Conservation (phyloP, 306 rosid species). For the Cicer chorassanicum region DNA sequence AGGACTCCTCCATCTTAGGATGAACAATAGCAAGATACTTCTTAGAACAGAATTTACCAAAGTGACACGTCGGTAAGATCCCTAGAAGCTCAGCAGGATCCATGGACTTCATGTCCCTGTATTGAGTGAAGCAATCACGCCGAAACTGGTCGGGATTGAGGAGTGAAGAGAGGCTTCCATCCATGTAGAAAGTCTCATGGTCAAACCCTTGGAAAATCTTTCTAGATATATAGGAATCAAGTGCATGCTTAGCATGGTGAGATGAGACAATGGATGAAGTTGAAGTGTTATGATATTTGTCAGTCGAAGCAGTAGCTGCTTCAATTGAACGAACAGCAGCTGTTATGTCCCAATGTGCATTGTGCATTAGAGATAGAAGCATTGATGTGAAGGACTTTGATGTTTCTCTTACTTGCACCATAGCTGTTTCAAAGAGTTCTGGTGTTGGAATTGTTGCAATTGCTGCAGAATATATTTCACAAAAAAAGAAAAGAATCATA, state of each 20-base stretch:
- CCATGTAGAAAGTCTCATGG: constrained; percentile 96
- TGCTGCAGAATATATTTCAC: constrained; percentile 50
- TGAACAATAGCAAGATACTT: constrained; percentile 89
- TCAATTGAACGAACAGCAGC: constrained; percentile 97
- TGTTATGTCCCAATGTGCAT: constrained; percentile 92
- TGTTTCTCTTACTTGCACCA: constrained; percentile 79
- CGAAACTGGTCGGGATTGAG: constrained; percentile 89
- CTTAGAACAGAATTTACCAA: constrained; percentile 89
- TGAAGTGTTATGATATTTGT: constrained; percentile 45
- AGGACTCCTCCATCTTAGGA: constrained; percentile 96
- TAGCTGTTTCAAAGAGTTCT: constrained; percentile 70
- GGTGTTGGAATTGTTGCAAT: constrained; percentile 66
- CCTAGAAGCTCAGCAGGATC: constrained; percentile 92
- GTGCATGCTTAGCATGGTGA: constrained; percentile 85
- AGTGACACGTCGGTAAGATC: constrained; percentile 80
- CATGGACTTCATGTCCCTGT: constrained; percentile 88
- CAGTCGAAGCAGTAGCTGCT: constrained; percentile 65
- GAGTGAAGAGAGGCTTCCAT: constrained; percentile 90
- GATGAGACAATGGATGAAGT: constrained; percentile 52
- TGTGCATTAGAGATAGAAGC: constrained; percentile 88
- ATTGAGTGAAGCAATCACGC: constrained; percentile 83
- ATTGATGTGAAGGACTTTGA: constrained; percentile 80
- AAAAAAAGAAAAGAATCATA: constrained; percentile 16
- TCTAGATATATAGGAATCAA: constrained; percentile 78
- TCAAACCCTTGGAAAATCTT: constrained; percentile 89